Evolutionary conservation across 2,329 filamentous ascomycete species (phyloP).

Genomic region (Aspergillus quadricinctus): DNA sequence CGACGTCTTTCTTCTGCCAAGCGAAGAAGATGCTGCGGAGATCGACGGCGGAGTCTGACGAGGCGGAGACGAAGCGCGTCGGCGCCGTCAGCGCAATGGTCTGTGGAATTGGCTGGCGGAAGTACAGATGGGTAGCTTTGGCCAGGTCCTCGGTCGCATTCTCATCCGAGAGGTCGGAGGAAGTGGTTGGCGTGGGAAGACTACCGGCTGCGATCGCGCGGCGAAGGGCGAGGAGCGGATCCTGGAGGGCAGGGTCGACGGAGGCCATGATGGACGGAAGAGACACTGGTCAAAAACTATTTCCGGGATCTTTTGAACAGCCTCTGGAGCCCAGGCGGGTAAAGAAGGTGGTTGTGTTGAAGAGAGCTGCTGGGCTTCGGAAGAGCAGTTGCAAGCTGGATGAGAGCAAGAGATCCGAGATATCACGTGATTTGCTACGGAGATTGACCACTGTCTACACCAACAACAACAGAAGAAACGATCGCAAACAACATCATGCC

Average conservation of each 20-base stretch:
- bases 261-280: constrained; percentile 48
- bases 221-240: constrained; percentile 79
- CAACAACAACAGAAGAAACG: too few relatives aligned
- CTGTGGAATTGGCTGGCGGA: constrained; percentile 58
- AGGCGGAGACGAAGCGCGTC: constrained; percentile 83
- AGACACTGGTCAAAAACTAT: not conserved
- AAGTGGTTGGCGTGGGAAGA: constrained; percentile 69
- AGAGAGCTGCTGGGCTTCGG: not conserved
- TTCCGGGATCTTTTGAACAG: not conserved
- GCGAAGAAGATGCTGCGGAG: constrained; percentile 94
- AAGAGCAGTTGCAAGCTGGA: not conserved
- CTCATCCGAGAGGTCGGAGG: constrained; percentile 58
- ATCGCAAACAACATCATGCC: not conserved
- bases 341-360: not conserved
- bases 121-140: constrained; percentile 72
- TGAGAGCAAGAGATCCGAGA: not conserved
- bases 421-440: not conserved
- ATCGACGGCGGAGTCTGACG: constrained; percentile 65
- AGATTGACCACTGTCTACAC: too few relatives aligned
- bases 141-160: constrained; percentile 62
- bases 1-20: constrained; percentile 87
- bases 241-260: constrained; percentile 49
- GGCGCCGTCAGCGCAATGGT: constrained; percentile 65
- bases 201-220: constrained; percentile 70
- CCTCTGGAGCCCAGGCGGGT: not conserved